A percentile compares a stretch with the other conserved stretches of the same genome.
These are phyloP conservation scores for Tetracentron sinense DNA, from an alignment of 164 flowering plant genomes.

Conservation along the genomic window DNA sequence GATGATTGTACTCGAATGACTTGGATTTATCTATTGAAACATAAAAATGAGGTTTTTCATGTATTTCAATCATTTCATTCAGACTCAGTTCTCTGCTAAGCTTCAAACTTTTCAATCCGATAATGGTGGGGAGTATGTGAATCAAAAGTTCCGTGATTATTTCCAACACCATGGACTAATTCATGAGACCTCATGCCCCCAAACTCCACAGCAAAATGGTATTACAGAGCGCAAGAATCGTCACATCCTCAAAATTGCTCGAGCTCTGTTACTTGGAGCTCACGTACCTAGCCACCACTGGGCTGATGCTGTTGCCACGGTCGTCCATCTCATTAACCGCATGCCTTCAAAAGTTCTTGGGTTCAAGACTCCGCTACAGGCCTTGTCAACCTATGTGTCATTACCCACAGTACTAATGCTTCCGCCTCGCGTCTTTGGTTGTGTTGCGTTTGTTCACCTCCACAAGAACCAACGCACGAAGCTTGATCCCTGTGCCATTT, in stretches of 20 bases:
- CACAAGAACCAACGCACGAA: too few species aligned
- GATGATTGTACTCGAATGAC: too few species aligned
- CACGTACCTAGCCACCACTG: conserved; percentile 1
- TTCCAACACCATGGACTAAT: background rate
- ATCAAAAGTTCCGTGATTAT: background rate
- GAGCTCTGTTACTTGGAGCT: background rate
- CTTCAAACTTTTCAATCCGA: too few species aligned
- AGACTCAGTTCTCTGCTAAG: background rate
- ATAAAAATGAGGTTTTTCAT: background rate
- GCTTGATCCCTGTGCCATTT: too few species aligned
- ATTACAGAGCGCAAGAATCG: background rate
- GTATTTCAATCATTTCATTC: background rate
- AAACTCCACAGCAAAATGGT: conserved; percentile 4
- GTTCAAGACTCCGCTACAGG: too few species aligned
- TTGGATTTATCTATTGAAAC: too few species aligned
- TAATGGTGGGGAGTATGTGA: background rate
- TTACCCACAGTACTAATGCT: background rate
- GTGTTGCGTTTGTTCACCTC: background rate
- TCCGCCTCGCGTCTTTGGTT: background rate
- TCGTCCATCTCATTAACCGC: background rate
- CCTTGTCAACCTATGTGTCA: background rate
- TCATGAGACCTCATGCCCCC: too few species aligned
- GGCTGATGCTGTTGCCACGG: background rate
- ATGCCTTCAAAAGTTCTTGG: too few species aligned
- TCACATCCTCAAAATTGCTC: background rate